Conservation (phyloP, 257 asterid species). For the Nicotiana attenuata region DNA sequence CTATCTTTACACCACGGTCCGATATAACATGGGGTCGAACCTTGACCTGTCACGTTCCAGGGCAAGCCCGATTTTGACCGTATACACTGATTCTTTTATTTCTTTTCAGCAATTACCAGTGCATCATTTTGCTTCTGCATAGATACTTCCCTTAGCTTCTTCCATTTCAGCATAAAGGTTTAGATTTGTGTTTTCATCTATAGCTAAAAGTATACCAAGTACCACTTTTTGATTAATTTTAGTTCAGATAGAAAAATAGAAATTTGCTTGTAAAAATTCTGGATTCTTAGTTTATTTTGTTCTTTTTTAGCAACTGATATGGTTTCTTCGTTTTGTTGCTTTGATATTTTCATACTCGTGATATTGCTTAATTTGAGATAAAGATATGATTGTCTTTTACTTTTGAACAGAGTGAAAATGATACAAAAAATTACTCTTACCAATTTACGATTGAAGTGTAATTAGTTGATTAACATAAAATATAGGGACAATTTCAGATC, state of each 20-base stretch:
- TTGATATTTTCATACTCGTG: neutral
- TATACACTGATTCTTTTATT: conserved; percentile 2
- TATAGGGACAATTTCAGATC: too few relatives aligned
- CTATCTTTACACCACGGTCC: too few relatives aligned
- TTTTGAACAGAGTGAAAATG: neutral
- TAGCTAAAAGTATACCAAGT: neutral
- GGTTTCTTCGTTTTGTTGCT: too few relatives aligned
- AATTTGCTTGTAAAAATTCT: neutral
- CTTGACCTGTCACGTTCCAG: too few relatives aligned
- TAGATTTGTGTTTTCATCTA: neutral
- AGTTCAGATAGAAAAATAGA: neutral
- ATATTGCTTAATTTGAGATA: neutral
- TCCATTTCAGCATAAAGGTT: conserved; percentile 15
- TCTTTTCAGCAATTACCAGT: conserved; percentile 18
- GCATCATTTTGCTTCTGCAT: conserved; percentile 16
- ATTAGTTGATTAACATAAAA: too few relatives aligned
- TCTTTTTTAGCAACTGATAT: too few relatives aligned
- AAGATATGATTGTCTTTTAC: neutral
- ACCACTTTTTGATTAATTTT: neutral
- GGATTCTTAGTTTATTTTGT: neutral
- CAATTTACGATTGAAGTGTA: too few relatives aligned
- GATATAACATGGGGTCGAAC: too few relatives aligned
- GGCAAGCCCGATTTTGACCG: too few relatives aligned
- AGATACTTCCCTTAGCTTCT: conserved; percentile 28
- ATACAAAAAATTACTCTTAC: too few relatives aligned